Conservation (phyloP, 2,329 filamentous ascomycete species). For the Pseudogymnoascus sp. region DNA sequence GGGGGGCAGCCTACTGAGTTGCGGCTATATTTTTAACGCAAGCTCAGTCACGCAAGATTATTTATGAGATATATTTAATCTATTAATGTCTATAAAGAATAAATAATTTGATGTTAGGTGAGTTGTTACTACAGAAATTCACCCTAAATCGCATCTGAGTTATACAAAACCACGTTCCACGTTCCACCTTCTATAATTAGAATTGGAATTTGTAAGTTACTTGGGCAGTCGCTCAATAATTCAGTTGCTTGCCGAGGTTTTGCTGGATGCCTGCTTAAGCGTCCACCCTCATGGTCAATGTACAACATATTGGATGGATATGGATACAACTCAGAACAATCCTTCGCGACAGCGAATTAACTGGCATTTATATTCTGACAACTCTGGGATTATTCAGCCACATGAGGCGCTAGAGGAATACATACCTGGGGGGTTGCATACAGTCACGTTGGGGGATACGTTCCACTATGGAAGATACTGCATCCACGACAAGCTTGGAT, state of each 20-base stretch:
- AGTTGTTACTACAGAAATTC: not conserved
- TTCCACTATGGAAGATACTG: constrained; percentile 29
- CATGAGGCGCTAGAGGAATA: constrained; percentile 17
- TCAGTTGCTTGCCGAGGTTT: not conserved
- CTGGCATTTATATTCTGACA: not conserved
- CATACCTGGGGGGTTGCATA: constrained; percentile 16
- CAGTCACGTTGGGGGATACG: constrained; percentile 22
- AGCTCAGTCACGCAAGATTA: not conserved
- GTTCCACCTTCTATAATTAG: too few species aligned
- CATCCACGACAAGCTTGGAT: constrained; percentile 34
- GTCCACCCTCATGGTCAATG: not conserved
- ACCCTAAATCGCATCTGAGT: not conserved
- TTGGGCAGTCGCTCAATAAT: too few species aligned
- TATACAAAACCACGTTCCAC: not conserved
- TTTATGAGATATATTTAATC: not conserved
- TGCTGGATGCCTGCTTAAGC: not conserved
- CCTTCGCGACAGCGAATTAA: not conserved
- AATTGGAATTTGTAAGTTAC: too few species aligned
- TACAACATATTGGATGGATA: not conserved
- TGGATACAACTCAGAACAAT: not conserved
- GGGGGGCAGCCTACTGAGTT: not conserved
- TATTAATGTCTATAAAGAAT: not conserved
- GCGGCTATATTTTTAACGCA: not conserved
- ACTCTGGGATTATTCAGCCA: not conserved
- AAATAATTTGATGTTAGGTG: not conserved